These are phyloP conservation scores for Anethum foeniculum DNA, from an alignment of 140 eudicot species.

Conservation along the genomic window DNA sequence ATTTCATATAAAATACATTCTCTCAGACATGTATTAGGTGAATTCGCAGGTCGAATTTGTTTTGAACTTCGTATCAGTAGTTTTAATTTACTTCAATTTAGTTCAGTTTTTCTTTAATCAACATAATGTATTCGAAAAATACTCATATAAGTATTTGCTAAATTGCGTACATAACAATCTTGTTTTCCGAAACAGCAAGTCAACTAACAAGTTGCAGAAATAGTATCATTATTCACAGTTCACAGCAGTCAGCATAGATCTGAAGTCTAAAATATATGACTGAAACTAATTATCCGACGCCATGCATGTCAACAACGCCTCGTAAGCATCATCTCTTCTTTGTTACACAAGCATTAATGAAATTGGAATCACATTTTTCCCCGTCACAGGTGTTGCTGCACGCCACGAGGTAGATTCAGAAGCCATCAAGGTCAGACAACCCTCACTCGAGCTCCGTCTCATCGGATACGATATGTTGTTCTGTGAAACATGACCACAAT, in stretches of 20 bases:
- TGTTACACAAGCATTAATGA: not conserved
- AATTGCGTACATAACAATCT: too few species aligned
- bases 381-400: not conserved
- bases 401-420: not conserved
- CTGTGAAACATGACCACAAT: not conserved
- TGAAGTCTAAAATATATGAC: not conserved
- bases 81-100: too few species aligned
- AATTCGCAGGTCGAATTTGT: too few species aligned
- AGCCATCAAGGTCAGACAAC: constrained; percentile 3
- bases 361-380: not conserved
- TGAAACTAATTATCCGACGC: not conserved
- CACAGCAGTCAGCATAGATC: not conserved
- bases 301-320: not conserved
- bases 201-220: too few species aligned
- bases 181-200: not conserved
- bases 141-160: too few species aligned
- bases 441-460: constrained; percentile 6
- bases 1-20: too few species aligned
- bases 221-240: too few species aligned
- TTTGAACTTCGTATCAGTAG: too few species aligned
- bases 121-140: too few species aligned
- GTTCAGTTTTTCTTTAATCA: too few species aligned
- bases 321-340: too few species aligned
- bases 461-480: constrained; percentile 6
- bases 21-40: too few species aligned